These are phyloP conservation scores for Spiraea crenata DNA, from an alignment of 331 rosid species.

Conservation along the genomic window DNA sequence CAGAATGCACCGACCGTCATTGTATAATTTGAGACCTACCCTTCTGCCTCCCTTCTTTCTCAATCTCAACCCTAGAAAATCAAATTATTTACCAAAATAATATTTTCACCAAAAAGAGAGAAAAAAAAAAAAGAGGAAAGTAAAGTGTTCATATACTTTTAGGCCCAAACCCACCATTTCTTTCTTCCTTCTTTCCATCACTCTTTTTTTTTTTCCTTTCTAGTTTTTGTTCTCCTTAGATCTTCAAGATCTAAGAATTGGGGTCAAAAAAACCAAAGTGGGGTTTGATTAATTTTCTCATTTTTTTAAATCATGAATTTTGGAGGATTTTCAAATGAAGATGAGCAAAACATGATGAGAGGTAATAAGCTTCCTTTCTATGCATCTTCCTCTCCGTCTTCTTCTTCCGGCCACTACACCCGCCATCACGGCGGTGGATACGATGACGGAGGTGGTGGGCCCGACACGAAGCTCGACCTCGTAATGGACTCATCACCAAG, in stretches of 20 bases:
- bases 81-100: background rate
- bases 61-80: conserved; percentile 24
- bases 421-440: background rate
- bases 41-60: background rate
- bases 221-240: background rate
- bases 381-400: conserved; percentile 15
- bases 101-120: background rate
- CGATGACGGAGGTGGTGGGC: background rate
- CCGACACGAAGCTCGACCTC: conserved; percentile 29
- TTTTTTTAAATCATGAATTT: conserved; percentile 28
- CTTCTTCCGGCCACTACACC: conserved; percentile 10
- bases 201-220: background rate
- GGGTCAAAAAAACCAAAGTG: background rate
- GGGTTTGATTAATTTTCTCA: background rate
- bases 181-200: background rate
- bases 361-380: conserved; percentile 16
- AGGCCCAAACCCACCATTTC: conserved; percentile 9
- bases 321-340: conserved; percentile 12
- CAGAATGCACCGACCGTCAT: conserved; percentile 35
- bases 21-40: conserved; percentile 26
- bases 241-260: conserved; percentile 22
- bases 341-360: conserved; percentile 9
- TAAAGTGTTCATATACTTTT: background rate
- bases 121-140: background rate
- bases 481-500: conserved; percentile 22